A percentile compares a stretch with the other conserved stretches of the same genome.
These are phyloP conservation scores for Funneliformis mosseae DNA, from an alignment of 192 early-diverging fungal species.

Conservation along the genomic window DNA sequence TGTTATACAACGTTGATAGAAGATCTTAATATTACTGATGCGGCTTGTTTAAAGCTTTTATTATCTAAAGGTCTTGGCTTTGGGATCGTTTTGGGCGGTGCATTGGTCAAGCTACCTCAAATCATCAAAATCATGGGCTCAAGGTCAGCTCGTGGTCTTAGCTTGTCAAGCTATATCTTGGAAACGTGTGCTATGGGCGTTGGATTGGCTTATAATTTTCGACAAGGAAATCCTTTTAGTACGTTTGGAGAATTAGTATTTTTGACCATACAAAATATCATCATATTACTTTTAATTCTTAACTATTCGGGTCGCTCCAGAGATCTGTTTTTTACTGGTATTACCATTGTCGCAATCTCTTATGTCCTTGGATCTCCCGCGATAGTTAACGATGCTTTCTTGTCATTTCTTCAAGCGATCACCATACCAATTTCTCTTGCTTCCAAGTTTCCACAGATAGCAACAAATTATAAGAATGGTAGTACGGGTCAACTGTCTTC, in stretches of 20 bases:
- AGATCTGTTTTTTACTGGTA: conserved; percentile 38
- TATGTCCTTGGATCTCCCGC: conserved; percentile 56
- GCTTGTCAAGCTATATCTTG: conserved; percentile 74
- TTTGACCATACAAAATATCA: conserved; percentile 80
- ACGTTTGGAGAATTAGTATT: conserved; percentile 88
- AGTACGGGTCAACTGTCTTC: conserved; percentile 91
- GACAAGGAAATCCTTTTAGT: conserved; percentile 83
- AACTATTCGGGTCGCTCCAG: conserved; percentile 52
- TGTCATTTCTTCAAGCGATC: conserved; percentile 69
- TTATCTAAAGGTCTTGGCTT: conserved; percentile 91
- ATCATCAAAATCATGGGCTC: conserved; percentile 85
- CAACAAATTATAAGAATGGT: conserved; percentile 76
- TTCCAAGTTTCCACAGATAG: conserved; percentile 90
- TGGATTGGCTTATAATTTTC: conserved; percentile 83
- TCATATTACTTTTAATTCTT: conserved; percentile 74
- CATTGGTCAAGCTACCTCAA: conserved; percentile 95
- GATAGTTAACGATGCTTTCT: conserved; percentile 48
- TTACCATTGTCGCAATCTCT: conserved; percentile 48
- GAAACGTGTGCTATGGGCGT: conserved; percentile 83
- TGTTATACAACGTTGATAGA: conserved; percentile 79
- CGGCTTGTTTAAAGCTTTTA: conserved; percentile 76
- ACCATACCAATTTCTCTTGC: conserved; percentile 81
- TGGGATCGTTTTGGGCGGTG: conserved; percentile 93
- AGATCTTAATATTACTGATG: conserved; percentile 66
- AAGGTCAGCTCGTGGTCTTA: conserved; percentile 77